Evolutionary conservation across 108 stramenopile genomes (phyloP).

Genomic region (Pseudonitzschia multistriata): DNA sequence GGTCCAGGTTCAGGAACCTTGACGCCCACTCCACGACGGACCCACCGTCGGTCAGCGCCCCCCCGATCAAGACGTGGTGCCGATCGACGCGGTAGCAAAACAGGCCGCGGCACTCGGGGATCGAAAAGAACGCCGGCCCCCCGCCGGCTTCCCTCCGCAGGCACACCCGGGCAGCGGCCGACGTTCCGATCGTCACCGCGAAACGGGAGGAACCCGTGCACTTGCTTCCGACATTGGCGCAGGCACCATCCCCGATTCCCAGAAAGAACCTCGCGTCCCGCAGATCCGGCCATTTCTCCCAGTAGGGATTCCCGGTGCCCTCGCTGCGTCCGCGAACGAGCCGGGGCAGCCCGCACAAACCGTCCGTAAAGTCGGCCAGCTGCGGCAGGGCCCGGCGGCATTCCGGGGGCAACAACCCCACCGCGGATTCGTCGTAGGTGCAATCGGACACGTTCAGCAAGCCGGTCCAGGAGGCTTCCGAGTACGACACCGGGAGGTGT

Average conservation of each 20-base stretch:
- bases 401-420: slow-evolving; percentile 42
- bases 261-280: slow-evolving; percentile 44
- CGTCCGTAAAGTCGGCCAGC: slow-evolving; percentile 49
- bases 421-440: slow-evolving; percentile 45
- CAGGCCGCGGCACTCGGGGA: slow-evolving; percentile 45
- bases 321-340: slow-evolving; percentile 25
- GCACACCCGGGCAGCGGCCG: slow-evolving; percentile 75
- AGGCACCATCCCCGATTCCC: slow-evolving; percentile 85
- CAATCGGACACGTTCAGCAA: slow-evolving; percentile 69
- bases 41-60: slow-evolving; percentile 84
- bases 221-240: slow-evolving; percentile 84
- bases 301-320: slow-evolving; percentile 30
- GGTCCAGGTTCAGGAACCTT: slow-evolving; percentile 52
- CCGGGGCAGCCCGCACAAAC: slow-evolving; percentile 16
- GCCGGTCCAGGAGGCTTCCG: slow-evolving; percentile 88
- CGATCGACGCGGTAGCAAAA: slow-evolving; percentile 80
- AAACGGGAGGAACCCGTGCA: slow-evolving; percentile 56
- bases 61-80: slow-evolving; percentile 62
- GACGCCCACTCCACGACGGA: slow-evolving; percentile 78
- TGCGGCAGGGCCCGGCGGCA: slow-evolving; percentile 45
- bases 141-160: slow-evolving; percentile 35
- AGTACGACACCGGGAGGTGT: slow-evolving; percentile 67
- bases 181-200: slow-evolving; percentile 84
- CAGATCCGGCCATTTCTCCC: slow-evolving; percentile 67
- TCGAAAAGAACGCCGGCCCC: background rate